Percentiles rank a stretch among this genome's conserved stretches.
phyloP scores from a whole-genome alignment of 129 eudicot species.

The Artemisia tridentata region DNA sequence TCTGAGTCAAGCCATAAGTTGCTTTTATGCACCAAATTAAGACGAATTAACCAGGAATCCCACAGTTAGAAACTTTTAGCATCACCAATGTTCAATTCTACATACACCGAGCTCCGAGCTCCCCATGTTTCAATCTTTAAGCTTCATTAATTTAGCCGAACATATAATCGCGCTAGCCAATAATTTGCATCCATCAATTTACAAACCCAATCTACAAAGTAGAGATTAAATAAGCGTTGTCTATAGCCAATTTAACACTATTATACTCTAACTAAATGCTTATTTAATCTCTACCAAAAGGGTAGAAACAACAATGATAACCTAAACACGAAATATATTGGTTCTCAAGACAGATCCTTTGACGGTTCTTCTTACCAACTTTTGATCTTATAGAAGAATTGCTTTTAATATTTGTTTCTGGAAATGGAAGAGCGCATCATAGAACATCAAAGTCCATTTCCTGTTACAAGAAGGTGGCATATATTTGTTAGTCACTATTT shows the following conservation, averaged over 20 bases:
- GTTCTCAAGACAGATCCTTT: background rate
- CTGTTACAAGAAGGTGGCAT: slow-evolving; percentile 33
- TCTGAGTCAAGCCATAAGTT: too few species aligned
- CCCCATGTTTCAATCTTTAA: too few species aligned
- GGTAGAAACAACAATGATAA: slow-evolving; percentile 25
- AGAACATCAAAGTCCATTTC: slow-evolving; percentile 59
- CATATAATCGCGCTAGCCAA: background rate
- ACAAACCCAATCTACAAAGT: slow-evolving; percentile 7
- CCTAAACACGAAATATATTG: slow-evolving; percentile 14
- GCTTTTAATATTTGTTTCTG: background rate
- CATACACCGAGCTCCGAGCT: too few species aligned
- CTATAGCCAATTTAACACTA: background rate
- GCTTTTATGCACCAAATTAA: too few species aligned
- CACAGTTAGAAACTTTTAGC: too few species aligned
- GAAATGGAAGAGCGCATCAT: slow-evolving; percentile 7
- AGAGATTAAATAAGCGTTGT: slow-evolving; percentile 12
- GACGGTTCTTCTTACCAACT: background rate
- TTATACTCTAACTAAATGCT: slow-evolving; percentile 5
- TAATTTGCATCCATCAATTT: slow-evolving; percentile 8
- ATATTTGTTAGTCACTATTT: background rate
- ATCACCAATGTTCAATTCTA: too few species aligned
- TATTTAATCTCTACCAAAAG: slow-evolving; percentile 17
- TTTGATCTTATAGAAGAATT: background rate
- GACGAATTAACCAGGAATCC: too few species aligned
- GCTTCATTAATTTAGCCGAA: too few species aligned